Percentiles rank a stretch among this genome's conserved stretches.
Conservation (phyloP, 805 yeast species). For the Barnettozyma sp. region DNA sequence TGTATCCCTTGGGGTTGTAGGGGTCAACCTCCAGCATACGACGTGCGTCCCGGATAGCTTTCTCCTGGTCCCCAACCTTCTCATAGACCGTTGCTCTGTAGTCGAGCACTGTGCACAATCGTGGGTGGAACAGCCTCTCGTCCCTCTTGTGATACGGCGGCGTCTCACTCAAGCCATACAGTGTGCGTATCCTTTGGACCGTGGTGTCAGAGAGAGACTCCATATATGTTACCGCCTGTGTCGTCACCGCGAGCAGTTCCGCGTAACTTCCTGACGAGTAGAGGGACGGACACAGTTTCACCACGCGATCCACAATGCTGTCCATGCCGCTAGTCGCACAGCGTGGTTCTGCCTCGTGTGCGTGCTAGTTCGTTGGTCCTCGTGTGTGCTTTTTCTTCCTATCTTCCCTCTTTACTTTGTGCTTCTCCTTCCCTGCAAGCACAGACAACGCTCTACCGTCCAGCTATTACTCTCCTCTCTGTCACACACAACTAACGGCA, state of each 20-base stretch:
- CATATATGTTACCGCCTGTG: conserved; percentile 17
- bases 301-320: conserved; percentile 7
- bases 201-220: conserved; percentile 14
- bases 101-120: conserved; percentile 19
- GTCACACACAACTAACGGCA: too few species aligned
- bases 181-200: conserved; percentile 8
- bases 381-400: too few species aligned
- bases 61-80: conserved; percentile 10
- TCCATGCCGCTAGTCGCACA: background rate
- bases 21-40: conserved; percentile 19
- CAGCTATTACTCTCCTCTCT: too few species aligned
- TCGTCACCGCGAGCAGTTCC: conserved; percentile 14
- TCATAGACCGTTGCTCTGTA: conserved; percentile 21
- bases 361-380: too few species aligned
- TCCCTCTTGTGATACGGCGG: conserved; percentile 12
- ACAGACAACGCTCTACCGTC: too few species aligned
- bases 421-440: too few species aligned
- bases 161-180: conserved; percentile 13
- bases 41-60: conserved; percentile 18
- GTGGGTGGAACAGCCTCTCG: conserved; percentile 18
- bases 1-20: conserved; percentile 21
- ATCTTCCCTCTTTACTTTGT: too few species aligned
- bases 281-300: conserved; percentile 14
- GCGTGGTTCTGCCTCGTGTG: background rate
- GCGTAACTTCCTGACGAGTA: conserved; percentile 12